Conservation (phyloP, 371 early-diverging fungal genomes). For the Syncephalastrum monosporum region DNA sequence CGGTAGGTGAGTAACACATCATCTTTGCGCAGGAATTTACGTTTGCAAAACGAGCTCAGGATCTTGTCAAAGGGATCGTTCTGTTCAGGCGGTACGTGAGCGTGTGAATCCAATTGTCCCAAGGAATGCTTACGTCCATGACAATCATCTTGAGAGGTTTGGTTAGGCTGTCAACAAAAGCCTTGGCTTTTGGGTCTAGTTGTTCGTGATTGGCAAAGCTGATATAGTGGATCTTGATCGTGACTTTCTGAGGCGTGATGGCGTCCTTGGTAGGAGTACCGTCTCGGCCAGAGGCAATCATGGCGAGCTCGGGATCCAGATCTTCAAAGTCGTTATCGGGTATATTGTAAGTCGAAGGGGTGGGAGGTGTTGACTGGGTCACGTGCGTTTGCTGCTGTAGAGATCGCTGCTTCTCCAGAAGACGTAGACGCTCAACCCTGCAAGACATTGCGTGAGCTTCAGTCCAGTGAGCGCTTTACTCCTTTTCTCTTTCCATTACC, state of each 20-base stretch:
- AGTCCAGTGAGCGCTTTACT: too few species aligned
- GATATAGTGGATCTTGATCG: constrained; percentile 30
- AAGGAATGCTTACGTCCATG: constrained; percentile 31
- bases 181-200: background rate
- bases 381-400: too few species aligned
- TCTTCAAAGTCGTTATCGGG: constrained; percentile 19
- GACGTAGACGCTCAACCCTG: too few species aligned
- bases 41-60: constrained; percentile 24
- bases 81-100: constrained; percentile 14
- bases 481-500: too few species aligned
- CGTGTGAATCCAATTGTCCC: background rate
- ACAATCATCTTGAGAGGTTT: constrained; percentile 35
- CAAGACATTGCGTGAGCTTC: too few species aligned
- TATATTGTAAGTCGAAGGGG: too few species aligned
- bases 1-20: constrained; percentile 35
- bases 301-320: constrained; percentile 39
- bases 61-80: constrained; percentile 32
- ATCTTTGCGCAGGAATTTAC: constrained; percentile 23
- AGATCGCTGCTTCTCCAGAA: too few species aligned
- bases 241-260: constrained; percentile 22
- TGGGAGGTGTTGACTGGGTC: too few species aligned
- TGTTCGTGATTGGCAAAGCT: constrained; percentile 1
- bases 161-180: constrained; percentile 8
- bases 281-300: background rate
- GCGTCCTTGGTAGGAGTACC: too few species aligned